Base-by-base conservation (phyloP, 2,329 filamentous ascomycete species). In the Cladosporium colombiae region DNA sequence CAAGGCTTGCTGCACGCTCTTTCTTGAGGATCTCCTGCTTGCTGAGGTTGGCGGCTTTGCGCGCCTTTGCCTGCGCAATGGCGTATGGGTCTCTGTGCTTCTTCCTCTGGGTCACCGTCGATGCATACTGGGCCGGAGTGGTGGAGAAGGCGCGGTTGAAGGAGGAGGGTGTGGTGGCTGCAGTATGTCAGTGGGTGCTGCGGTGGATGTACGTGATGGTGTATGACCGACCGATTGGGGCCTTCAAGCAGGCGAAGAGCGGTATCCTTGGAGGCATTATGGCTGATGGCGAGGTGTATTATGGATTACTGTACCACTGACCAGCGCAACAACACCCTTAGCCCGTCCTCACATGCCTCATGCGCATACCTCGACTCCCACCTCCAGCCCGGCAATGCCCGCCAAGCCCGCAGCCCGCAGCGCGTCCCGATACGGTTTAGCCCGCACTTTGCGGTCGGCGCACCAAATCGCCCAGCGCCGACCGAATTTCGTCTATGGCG, bases 1-100 rank as follows among this genome's bases (percentile, higher is more conserved):
- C 94, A 70, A 89, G 83, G 55, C 84, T 83, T 56, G 83, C 83
- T 66, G 86, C 83, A 66, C 91, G 88, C 75, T 88, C 82, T 69
- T 86, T 81, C 67, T 87, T 78, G 64, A 98, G 85, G 68, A 88
- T 87, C 68, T 86, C 83, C 73, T 90, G 92, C 61, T 92, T 88
- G 74, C 90, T 86, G 55, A 94, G 77, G 75, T 97, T 96, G 70
- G 90, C 91, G 13, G 90, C 88, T 79, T 94, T 96, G 68, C 92
- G 89, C 76, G 93, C 91, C 73, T 90, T 87, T 35, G 91, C 89
- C 78, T 96, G 92, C 3, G 90, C 90, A 79, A 90, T 86, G 67
- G 89, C 84, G 76, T 96, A 97, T 0, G 93, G 93, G 73, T 98
- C 92, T 75, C 87, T 86, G 76, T 90, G 88, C 67, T 85, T 86